Evolutionary conservation across 2,329 filamentous ascomycete genomes (phyloP), one percentile per base, ranked within the genome.

Genomic region (Dactylonectria estremocensis): DNA sequence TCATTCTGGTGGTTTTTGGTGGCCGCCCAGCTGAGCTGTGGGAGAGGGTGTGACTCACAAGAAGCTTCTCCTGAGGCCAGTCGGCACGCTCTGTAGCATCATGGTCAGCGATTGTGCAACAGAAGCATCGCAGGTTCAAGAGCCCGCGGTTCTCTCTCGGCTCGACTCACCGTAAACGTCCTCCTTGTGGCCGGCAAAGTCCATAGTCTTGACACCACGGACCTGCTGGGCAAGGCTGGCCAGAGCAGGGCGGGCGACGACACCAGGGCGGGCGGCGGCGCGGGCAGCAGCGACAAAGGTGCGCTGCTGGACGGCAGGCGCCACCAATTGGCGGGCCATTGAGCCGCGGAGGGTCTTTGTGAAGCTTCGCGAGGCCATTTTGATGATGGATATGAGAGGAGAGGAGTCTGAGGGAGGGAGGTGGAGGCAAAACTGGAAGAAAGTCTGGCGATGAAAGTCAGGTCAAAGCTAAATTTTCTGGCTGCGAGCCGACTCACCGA

Each of bases 11-110:
- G 16, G 16, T 8, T 16, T 43, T 43, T 43, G 14, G 14, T 43
- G 40, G 40, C 40, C 40, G 49, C 33, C 53, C 53, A 16, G 50
- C 49, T 16, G 16, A 56, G 37, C n/a, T n/a, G 22, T 20, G 24
- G 54, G n/a, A 54, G 48, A 24, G 22, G 48, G 53, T 4, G 43
- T 82, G 79, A 90, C 91, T 87, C 86, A 96, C 94, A 83, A 96
- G 88, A 82, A 99, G 94, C 92, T 97, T 98, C 89, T 98, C 95
- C 84, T 93, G 91, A 76, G 96, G 96, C 96, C 96, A 99, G 88
- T 99, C 96, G 82, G 90, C 93, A 87, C 96, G 95, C 91, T 99
- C 96, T 96, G 79, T 69, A 67, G 66, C 77, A 70, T 50, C 66
- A 46, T 16, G 7, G 24, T 52, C 22, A 59, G 61, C 53, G 48